These are phyloP conservation scores for Astrothelium macrocarpum DNA, from an alignment of 495 filamentous ascomycete species.

Conservation along the genomic window DNA sequence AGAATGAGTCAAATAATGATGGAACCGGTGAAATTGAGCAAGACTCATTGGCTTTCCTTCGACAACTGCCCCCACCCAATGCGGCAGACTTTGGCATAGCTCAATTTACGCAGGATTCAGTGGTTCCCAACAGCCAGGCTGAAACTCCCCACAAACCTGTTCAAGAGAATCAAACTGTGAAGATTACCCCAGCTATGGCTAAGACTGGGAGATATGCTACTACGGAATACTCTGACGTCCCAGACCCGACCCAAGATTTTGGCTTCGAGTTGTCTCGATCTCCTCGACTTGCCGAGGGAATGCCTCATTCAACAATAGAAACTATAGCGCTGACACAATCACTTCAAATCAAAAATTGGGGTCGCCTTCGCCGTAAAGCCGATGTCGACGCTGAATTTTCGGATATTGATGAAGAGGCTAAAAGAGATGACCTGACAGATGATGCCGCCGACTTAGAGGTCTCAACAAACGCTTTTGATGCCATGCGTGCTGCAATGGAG, in stretches of 20 bases:
- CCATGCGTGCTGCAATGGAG: constrained; percentile 64
- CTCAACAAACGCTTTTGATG: constrained; percentile 53
- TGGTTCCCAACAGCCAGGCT: constrained; percentile 9
- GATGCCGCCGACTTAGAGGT: constrained; percentile 30
- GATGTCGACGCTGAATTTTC: constrained; percentile 23
- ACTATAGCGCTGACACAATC: constrained; percentile 56
- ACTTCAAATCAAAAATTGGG: constrained; percentile 49
- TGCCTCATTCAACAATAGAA: constrained; percentile 59
- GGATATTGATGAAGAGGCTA: constrained; percentile 31
- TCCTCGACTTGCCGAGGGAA: constrained; percentile 36
- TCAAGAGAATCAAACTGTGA: background rate
- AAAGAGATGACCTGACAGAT: constrained; percentile 18
- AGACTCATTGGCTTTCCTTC: constrained; percentile 43
- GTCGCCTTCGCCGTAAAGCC: constrained; percentile 47
- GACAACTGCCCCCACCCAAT: constrained; percentile 44
- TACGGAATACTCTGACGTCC: constrained; percentile 52
- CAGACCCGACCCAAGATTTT: constrained; percentile 77
- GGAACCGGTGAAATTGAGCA: constrained; percentile 27
- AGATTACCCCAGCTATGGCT: background rate
- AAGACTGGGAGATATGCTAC: constrained; percentile 17
- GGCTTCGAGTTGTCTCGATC: constrained; percentile 61
- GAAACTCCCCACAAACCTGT: background rate
- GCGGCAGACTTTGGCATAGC: constrained; percentile 29
- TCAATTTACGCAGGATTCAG: constrained; percentile 1
- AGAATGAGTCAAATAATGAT: constrained; percentile 20